Percentiles rank a stretch among this genome's conserved stretches.
phyloP scores from a whole-genome alignment of 345 rosid species.

The Sonneratia caseolaris region DNA sequence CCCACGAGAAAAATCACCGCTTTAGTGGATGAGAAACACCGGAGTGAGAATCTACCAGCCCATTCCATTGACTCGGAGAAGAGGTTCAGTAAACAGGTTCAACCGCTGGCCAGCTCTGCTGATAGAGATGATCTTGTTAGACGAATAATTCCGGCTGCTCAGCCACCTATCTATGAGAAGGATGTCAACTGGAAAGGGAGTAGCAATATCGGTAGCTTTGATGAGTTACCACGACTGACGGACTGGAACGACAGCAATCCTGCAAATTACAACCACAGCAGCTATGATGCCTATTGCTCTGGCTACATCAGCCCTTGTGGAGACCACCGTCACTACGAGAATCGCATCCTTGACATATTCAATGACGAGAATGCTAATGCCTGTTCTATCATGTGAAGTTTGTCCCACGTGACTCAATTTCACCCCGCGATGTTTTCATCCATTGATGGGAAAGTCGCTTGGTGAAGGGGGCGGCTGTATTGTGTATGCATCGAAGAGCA shows the following conservation, averaged over 20 bases:
- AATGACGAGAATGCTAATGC: conserved; percentile 10
- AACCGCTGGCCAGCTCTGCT: not conserved
- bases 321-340: not conserved
- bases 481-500: not conserved
- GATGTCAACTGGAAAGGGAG: not conserved
- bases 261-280: not conserved
- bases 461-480: not conserved
- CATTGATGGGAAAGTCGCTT: not conserved
- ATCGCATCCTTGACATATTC: not conserved
- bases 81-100: not conserved
- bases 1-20: not conserved
- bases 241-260: not conserved
- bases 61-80: not conserved
- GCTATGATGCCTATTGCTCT: not conserved
- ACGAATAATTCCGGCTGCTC: not conserved
- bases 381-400: conserved; percentile 3
- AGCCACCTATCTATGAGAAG: not conserved
- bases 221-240: not conserved
- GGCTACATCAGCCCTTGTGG: too few relatives aligned
- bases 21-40: not conserved
- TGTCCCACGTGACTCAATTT: not conserved
- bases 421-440: not conserved
- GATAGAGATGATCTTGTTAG: not conserved
- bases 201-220: not conserved
- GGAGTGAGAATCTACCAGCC: not conserved